Evolutionary conservation across 2,329 filamentous ascomycete genomes (phyloP), one percentile per base, ranked within the genome.

Genomic region (Aspergillus ruber): DNA sequence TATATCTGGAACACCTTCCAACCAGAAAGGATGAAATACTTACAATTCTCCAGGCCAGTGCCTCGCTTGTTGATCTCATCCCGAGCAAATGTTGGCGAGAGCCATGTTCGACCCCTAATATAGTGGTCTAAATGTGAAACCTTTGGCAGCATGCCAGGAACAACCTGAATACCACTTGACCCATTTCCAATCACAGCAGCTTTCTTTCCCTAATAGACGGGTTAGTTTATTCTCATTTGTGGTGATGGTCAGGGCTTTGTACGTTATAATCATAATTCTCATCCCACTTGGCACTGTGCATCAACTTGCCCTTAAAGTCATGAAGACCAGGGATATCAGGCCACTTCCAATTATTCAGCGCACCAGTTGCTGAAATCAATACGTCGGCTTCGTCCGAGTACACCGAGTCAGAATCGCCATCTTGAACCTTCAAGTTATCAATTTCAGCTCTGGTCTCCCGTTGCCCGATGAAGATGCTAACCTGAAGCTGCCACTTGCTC

Each of bases 271-370:
- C 62, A 53, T 63, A 69, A 1, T 50, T 54, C 18, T 66, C 58
- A 42, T 72, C 67, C 71, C 72, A 77, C 4, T 43, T 46, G 4
- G 74, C 74, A 41, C 64, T 72, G 50, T 77, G 74, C 42, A 74
- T 52, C 4, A 75, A 49, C 43, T 68, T 65, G 2, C 73, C 74
- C 46, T 72, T 63, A 54, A 78, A 80, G 3, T 63, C 59, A 18
- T 74, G 64, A 7, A 74, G 63, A 3, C 76, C 76, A 2, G 63
- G 59, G 13, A 79, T 72, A 20, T 68, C 62, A 7, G 74, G 74
- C 68, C 69, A 76, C 46, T 69, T 69, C 68, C 64, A 73, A 21
- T 65, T 60, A 44, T 71, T 70, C 17, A 72, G 49, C 12, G 65
- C 57, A 27, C 74, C 74, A 3, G 62, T 66, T 3, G 64, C 66